phyloP scores from a whole-genome alignment of 169 alveolate species.

The Cryptosporidium sp. region DNA sequence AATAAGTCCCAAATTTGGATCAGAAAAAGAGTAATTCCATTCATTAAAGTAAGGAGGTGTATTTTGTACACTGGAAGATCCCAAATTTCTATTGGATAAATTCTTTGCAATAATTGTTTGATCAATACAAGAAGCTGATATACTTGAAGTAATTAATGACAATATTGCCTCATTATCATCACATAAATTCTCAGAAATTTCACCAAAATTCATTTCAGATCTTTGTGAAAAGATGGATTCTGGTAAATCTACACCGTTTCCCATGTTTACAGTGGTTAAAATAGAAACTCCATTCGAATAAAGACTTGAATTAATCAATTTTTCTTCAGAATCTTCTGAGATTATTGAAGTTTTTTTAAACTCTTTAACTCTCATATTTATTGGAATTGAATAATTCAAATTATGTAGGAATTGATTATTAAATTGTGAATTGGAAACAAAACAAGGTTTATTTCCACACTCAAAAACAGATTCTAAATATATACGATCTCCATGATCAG shows the following conservation, averaged over 20 bases:
- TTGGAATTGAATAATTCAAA: conserved; percentile 1
- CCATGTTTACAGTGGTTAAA: conserved; percentile 1
- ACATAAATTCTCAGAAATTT: background rate
- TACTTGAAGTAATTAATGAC: conserved; percentile 7
- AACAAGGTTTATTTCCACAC: background rate
- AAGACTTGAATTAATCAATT: conserved; percentile 17
- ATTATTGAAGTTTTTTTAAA: conserved; percentile 17
- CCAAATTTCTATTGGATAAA: conserved; percentile 1
- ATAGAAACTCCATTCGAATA: conserved; percentile 60
- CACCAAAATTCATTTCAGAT: background rate
- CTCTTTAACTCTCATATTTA: conserved; percentile 22
- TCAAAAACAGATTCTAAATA: conserved; percentile 59
- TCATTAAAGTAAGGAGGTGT: conserved; percentile 1
- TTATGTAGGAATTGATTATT: background rate
- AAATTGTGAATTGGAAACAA: background rate
- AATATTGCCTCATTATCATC: background rate
- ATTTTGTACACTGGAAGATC: background rate
- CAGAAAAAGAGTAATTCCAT: conserved; percentile 65
- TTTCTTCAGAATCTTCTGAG: background rate
- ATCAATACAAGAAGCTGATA: conserved; percentile 48
- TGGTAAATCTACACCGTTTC: background rate
- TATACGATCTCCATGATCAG: conserved; percentile 34
- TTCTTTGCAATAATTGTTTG: conserved; percentile 45
- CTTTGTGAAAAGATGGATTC: conserved; percentile 8
- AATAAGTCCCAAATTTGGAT: conserved; percentile 31